Conservation (phyloP, 2,329 filamentous ascomycete genomes). For the Sclerotinia spermophila region DNA sequence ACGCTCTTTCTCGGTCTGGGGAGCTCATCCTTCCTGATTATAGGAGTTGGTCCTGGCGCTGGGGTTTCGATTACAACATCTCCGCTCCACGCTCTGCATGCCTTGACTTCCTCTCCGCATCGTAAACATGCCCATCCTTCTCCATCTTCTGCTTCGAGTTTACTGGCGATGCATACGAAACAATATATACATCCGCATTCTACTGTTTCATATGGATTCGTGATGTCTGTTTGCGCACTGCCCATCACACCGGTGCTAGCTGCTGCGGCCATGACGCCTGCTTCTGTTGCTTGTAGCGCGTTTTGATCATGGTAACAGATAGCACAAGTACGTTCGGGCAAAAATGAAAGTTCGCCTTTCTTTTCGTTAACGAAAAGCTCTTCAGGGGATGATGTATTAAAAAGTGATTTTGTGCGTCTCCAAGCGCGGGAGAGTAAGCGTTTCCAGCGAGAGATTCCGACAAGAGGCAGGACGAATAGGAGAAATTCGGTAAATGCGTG, state of each 20-base stretch:
- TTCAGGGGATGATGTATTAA: slow-evolving; percentile 15
- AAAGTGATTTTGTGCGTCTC: slow-evolving; percentile 65
- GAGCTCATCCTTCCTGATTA: background rate
- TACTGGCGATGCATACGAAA: slow-evolving; percentile 89
- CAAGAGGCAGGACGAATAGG: slow-evolving; percentile 94
- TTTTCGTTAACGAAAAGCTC: slow-evolving; percentile 47
- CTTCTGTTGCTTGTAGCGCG: slow-evolving; percentile 64
- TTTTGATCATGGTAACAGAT: slow-evolving; percentile 97
- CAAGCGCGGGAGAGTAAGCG: slow-evolving; percentile 85
- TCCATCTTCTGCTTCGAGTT: slow-evolving; percentile 87
- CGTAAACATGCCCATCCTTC: slow-evolving; percentile 90
- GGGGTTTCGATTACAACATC: slow-evolving; percentile 67
- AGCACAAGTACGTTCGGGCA: slow-evolving; percentile 91
- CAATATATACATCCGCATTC: slow-evolving; percentile 93
- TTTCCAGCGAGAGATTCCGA: slow-evolving; percentile 90
- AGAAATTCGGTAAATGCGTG: slow-evolving; percentile 99
- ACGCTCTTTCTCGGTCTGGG: slow-evolving; percentile 2
- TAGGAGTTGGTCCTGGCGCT: background rate
- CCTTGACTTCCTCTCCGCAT: slow-evolving; percentile 77
- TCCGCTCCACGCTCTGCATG: slow-evolving; percentile 87
- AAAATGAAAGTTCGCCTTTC: slow-evolving; percentile 73
- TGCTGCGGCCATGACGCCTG: slow-evolving; percentile 68
- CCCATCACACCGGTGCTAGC: slow-evolving; percentile 71
- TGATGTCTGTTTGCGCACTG: slow-evolving; percentile 87
- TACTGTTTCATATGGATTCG: slow-evolving; percentile 89